These are phyloP conservation scores for Acer campestre DNA, from an alignment of 345 rosid species.

Conservation along the genomic window DNA sequence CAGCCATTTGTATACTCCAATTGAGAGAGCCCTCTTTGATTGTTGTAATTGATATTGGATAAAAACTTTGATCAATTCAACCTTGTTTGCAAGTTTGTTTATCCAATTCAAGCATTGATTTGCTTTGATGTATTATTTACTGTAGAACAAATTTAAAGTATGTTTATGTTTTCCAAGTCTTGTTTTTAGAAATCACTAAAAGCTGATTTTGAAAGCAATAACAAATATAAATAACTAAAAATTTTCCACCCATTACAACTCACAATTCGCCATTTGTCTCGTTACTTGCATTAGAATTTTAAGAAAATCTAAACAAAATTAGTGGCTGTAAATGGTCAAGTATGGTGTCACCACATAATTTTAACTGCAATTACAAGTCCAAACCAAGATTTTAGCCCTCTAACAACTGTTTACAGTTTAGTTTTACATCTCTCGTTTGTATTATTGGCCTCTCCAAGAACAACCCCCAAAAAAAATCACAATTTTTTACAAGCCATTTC, in stretches of 20 bases:
- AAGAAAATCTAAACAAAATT: neutral
- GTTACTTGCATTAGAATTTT: neutral
- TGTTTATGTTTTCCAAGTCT: too few species aligned
- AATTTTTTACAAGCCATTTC: neutral
- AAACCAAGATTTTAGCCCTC: neutral
- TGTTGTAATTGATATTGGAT: constrained; percentile 1
- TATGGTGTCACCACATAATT: constrained; percentile 16
- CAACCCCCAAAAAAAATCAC: neutral
- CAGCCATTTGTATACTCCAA: neutral
- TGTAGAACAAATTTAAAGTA: too few species aligned
- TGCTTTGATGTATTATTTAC: neutral
- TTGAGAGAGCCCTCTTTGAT: neutral
- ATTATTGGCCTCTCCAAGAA: neutral
- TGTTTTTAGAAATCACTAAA: too few species aligned
- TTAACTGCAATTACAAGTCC: constrained; percentile 10
- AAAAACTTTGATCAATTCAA: neutral
- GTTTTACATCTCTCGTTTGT: neutral
- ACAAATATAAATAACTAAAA: too few species aligned
- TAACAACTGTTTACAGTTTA: constrained; percentile 4
- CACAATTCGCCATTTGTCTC: too few species aligned
- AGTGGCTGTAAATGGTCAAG: constrained; percentile 21
- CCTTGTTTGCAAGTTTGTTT: neutral
- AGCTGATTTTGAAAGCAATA: too few species aligned
- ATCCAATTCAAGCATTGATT: neutral
- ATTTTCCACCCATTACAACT: too few species aligned